These are phyloP conservation scores for Aureobasidium subglaciale DNA, from an alignment of 2,329 filamentous ascomycete species.

Conservation along the genomic window DNA sequence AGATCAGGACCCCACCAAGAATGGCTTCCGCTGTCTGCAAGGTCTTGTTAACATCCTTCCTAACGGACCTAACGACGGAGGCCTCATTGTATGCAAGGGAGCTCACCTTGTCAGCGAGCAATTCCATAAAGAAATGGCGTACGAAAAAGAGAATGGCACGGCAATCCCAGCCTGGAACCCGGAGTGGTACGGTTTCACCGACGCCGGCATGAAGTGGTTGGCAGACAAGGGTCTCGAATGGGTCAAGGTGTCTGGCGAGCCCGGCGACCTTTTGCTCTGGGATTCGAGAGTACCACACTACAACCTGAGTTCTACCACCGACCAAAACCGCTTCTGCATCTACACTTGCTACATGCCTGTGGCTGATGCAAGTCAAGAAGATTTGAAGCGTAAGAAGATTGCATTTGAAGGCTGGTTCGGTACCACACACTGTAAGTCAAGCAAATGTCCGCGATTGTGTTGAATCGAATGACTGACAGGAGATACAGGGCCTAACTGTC, in stretches of 20 bases:
- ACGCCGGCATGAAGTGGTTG: conserved; percentile 22
- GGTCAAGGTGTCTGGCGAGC: conserved; percentile 18
- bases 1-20: conserved; percentile 35
- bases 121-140: conserved; percentile 24
- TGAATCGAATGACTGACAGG: not conserved
- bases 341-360: conserved; percentile 35
- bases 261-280: conserved; percentile 20
- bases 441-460: not conserved
- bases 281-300: conserved; percentile 26
- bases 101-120: conserved; percentile 27
- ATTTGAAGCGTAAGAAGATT: conserved; percentile 28
- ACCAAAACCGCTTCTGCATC: conserved; percentile 25
- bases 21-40: conserved; percentile 46
- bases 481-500: conserved; percentile 23
- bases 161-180: conserved; percentile 26
- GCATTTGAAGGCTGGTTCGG: conserved; percentile 26
- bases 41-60: conserved; percentile 43
- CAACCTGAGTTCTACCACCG: conserved; percentile 26
- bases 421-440: conserved; percentile 26
- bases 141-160: not conserved
- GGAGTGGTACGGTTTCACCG: conserved; percentile 30
- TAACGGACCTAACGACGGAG: conserved; percentile 32
- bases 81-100: conserved; percentile 32
- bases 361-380: conserved; percentile 28
- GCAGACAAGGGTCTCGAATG: conserved; percentile 19